Evolutionary conservation across 2,329 filamentous ascomycete species (phyloP), one percentile per base, ranked within the genome.

Genomic region (Colletotrichum horii): DNA sequence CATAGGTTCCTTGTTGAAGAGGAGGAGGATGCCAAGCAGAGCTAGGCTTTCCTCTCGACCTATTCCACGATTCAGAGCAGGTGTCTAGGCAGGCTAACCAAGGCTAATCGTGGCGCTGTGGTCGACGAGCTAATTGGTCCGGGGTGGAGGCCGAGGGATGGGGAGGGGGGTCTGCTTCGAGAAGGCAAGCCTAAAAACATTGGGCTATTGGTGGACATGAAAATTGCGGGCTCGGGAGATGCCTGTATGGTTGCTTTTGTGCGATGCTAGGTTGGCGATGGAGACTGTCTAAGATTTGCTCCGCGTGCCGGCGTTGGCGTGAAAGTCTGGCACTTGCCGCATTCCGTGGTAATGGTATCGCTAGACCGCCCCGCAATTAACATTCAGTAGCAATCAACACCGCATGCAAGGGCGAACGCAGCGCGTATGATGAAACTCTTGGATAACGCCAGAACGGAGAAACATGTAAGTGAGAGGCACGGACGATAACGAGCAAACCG

Each of bases 231-330:
- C 48, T 60, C 26, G 71, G 71, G 26, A 70, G 66, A 60, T 66
- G 14, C 24, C 43, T 74, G 58, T 28, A 61, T 66, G 60, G 24
- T 70, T 70, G 12, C 71, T 61, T 74, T 60, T 74, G 43, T 8
- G 11, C 8, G 56, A 65, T 74, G 60, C 66, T 65, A 66, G 43
- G 66, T 70, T 28, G 34, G 8, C 12, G 19, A 58, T 70, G 66
- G 71, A 38, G 67, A 22, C 48, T 15, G 24, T 43, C 66, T 74
- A 48, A 65, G 58, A 74, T 70, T 74, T 74, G 60, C 66, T 61
- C 71, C 71, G 67, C 71, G 66, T 71, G 15, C 58, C 48, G 60
- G 60, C 71, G 60, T 70, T 60, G 58, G 71, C 48, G 34, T 65
- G 9, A 58, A n/a, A 43, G 30, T 48, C 22, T 62, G 56, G 15